A percentile compares a stretch with the other conserved stretches of the same genome.
phyloP scores from a whole-genome alignment of 2,329 filamentous ascomycete species.

The Cercospora nicotianae region DNA sequence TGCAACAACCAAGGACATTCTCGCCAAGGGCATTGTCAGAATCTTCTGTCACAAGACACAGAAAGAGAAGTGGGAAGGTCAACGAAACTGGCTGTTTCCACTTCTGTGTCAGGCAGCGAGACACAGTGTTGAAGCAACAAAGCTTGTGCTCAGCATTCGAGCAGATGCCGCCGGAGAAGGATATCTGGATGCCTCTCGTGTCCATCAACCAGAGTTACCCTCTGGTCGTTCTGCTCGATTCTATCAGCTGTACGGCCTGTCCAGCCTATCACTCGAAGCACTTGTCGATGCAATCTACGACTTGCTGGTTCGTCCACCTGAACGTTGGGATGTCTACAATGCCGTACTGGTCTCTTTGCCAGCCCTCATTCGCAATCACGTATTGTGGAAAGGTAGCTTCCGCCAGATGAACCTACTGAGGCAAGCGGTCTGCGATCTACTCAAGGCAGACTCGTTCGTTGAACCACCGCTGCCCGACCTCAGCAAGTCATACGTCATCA shows the following conservation, averaged over 20 bases:
- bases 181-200: slow-evolving; percentile 19
- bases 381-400: slow-evolving; percentile 73
- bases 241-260: slow-evolving; percentile 22
- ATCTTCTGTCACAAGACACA: slow-evolving; percentile 30
- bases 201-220: neutral
- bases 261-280: slow-evolving; percentile 19
- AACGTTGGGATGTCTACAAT: slow-evolving; percentile 59
- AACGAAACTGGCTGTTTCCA: slow-evolving; percentile 31
- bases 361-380: slow-evolving; percentile 85
- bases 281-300: slow-evolving; percentile 25
- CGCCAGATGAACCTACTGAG: slow-evolving; percentile 74
- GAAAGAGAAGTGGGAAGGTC: slow-evolving; percentile 29
- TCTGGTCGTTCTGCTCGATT: slow-evolving; percentile 10
- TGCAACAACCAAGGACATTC: slow-evolving; percentile 20
- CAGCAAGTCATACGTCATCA: slow-evolving; percentile 82
- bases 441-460: slow-evolving; percentile 72
- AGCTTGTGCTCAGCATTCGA: slow-evolving; percentile 26
- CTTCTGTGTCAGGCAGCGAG: slow-evolving; percentile 25
- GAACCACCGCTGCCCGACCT: slow-evolving; percentile 80
- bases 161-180: slow-evolving; percentile 28
- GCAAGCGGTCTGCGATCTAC: slow-evolving; percentile 75
- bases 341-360: slow-evolving; percentile 84
- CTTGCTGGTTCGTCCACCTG: slow-evolving; percentile 19
- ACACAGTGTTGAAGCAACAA: slow-evolving; percentile 25
- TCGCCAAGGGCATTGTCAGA: slow-evolving; percentile 25